Evolutionary conservation across 2,329 filamentous ascomycete species (phyloP).

Genomic region (Ascocoryne sarcoides): DNA sequence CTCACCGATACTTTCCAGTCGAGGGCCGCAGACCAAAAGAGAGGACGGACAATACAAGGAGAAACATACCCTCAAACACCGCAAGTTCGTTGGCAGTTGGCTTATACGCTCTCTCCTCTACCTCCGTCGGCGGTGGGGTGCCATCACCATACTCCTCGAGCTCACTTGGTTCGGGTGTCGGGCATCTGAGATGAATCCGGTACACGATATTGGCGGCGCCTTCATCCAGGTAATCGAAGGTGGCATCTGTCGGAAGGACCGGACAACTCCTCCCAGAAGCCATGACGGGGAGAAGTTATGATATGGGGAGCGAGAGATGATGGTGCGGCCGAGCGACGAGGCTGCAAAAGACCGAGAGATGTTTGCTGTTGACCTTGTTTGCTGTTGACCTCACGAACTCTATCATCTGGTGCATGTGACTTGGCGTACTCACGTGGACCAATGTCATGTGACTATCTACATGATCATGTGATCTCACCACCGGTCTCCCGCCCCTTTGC

Average conservation of each 20-base stretch:
- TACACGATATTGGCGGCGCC: slow-evolving; percentile 74
- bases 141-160: slow-evolving; percentile 30
- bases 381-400: too few species aligned
- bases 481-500: too few species aligned
- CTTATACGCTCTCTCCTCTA: slow-evolving; percentile 7
- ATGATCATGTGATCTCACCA: too few species aligned
- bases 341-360: too few species aligned
- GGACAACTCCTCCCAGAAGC: background rate
- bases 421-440: too few species aligned
- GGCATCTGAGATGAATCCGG: slow-evolving; percentile 37
- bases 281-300: too few species aligned
- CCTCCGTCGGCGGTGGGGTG: slow-evolving; percentile 20
- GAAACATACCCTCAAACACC: slow-evolving; percentile 12
- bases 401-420: too few species aligned
- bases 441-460: too few species aligned
- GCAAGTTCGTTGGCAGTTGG: background rate
- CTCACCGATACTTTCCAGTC: too few species aligned
- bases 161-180: slow-evolving; percentile 17
- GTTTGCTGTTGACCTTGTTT: too few species aligned
- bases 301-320: too few species aligned
- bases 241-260: slow-evolving; percentile 3
- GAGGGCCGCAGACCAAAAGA: background rate
- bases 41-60: background rate
- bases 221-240: slow-evolving; percentile 45
- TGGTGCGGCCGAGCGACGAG: too few species aligned